Evolutionary conservation across 257 asterid genomes (phyloP).

Genomic region (Voacanga thouarsii): DNA sequence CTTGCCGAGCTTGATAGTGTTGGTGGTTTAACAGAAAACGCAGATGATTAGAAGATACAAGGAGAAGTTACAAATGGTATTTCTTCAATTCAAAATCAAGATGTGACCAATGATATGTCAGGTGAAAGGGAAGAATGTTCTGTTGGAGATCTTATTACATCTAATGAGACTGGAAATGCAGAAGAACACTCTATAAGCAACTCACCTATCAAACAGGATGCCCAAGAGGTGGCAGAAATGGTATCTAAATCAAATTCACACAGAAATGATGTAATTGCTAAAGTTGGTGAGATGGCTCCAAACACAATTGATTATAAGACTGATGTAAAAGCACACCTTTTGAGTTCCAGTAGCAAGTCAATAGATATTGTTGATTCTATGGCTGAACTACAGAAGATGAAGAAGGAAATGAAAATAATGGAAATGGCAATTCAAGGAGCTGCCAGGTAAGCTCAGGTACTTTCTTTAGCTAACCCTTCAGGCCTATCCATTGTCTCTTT

Average conservation of each 20-base stretch:
- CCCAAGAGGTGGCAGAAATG: too few relatives aligned
- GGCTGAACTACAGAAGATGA: slow-evolving; percentile 67
- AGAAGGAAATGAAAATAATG: slow-evolving; percentile 84
- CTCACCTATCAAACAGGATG: too few relatives aligned
- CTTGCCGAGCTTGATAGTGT: slow-evolving; percentile 45
- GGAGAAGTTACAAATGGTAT: slow-evolving; percentile 32
- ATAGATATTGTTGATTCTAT: slow-evolving; percentile 38
- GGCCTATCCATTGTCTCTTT: not conserved
- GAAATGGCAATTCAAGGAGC: too few relatives aligned
- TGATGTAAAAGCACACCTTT: slow-evolving; percentile 32
- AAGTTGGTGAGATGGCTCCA: slow-evolving; percentile 37
- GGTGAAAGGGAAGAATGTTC: slow-evolving; percentile 39
- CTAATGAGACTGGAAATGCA: too few relatives aligned
- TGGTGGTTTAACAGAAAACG: slow-evolving; percentile 35
- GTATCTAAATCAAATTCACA: too few relatives aligned
- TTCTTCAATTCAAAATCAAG: slow-evolving; percentile 37
- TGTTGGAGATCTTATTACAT: slow-evolving; percentile 36
- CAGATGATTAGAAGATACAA: slow-evolving; percentile 29
- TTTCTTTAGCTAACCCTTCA: not conserved
- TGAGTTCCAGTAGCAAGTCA: slow-evolving; percentile 42
- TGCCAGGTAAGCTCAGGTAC: slow-evolving; percentile 97
- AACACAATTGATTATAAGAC: slow-evolving; percentile 28
- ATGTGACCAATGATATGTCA: slow-evolving; percentile 32
- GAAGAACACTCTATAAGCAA: too few relatives aligned
- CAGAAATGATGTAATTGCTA: too few relatives aligned